Conservation (phyloP, 495 filamentous ascomycete genomes). For the Symbiotaphrina buchneri region DNA sequence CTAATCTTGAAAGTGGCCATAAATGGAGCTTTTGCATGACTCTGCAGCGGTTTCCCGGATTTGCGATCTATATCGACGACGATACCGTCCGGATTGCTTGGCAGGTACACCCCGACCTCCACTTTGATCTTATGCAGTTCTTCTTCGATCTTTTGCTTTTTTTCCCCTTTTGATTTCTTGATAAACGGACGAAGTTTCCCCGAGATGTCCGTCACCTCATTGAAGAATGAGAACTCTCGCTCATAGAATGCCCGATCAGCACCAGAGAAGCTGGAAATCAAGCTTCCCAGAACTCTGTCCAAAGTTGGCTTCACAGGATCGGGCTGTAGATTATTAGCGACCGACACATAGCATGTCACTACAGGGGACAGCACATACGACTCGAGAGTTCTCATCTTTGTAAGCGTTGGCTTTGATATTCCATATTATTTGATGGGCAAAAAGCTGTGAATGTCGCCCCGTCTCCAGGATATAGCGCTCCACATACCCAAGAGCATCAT, state of each 20-base stretch:
- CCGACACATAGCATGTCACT: background rate
- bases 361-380: constrained; percentile 30
- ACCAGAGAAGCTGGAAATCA: constrained; percentile 60
- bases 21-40: constrained; percentile 92
- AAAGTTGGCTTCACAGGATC: constrained; percentile 83
- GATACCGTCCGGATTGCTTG: constrained; percentile 88
- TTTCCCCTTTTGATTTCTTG: constrained; percentile 80
- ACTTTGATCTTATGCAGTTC: constrained; percentile 92
- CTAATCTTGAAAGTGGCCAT: constrained; percentile 97
- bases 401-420: constrained; percentile 99
- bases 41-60: constrained; percentile 90
- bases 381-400: constrained; percentile 82
- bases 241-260: constrained; percentile 76
- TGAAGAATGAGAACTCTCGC: constrained; percentile 91
- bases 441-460: constrained; percentile 83
- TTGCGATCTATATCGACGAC: constrained; percentile 96
- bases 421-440: constrained; percentile 99
- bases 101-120: constrained; percentile 89
- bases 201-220: constrained; percentile 85
- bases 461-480: constrained; percentile 94
- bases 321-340: constrained; percentile 30
- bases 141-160: constrained; percentile 98
- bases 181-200: constrained; percentile 89
- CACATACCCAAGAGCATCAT: constrained; percentile 84
- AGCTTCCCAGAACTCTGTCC: constrained; percentile 67